phyloP scores from a whole-genome alignment of 148 eudicot genomes.

The Rhododendron ferrugineum region DNA sequence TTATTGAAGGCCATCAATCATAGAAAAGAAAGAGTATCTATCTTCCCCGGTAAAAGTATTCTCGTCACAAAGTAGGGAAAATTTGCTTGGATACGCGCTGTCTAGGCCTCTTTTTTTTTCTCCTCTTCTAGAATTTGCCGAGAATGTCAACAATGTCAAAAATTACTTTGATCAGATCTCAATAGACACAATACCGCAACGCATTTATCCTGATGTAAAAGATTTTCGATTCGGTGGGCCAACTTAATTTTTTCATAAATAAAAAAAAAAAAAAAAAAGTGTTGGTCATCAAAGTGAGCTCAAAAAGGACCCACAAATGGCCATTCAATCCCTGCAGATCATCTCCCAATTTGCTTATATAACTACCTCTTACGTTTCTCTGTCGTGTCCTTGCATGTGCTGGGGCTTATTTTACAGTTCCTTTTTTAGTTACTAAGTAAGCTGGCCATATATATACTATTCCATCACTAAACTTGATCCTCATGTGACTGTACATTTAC shows the following conservation, averaged over 20 bases:
- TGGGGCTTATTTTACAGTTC: neutral
- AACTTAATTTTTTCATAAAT: neutral
- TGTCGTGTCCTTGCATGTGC: neutral
- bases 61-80: neutral
- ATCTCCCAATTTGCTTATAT: neutral
- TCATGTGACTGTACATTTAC: neutral
- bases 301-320: neutral
- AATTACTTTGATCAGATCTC: neutral
- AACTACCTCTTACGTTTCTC: neutral
- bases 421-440: neutral
- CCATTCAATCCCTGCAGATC: neutral
- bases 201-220: neutral
- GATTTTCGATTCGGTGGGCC: neutral
- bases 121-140: neutral
- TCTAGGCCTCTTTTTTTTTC: neutral
- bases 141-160: neutral
- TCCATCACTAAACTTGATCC: neutral
- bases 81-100: neutral
- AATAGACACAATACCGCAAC: neutral
- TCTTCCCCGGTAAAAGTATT: neutral
- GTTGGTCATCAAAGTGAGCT: neutral
- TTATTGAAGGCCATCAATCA: neutral
- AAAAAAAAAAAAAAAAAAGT: no score
- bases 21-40: neutral
- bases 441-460: neutral